Conservation (phyloP, 192 early-diverging fungal species). For the Coemansia asiatica region DNA sequence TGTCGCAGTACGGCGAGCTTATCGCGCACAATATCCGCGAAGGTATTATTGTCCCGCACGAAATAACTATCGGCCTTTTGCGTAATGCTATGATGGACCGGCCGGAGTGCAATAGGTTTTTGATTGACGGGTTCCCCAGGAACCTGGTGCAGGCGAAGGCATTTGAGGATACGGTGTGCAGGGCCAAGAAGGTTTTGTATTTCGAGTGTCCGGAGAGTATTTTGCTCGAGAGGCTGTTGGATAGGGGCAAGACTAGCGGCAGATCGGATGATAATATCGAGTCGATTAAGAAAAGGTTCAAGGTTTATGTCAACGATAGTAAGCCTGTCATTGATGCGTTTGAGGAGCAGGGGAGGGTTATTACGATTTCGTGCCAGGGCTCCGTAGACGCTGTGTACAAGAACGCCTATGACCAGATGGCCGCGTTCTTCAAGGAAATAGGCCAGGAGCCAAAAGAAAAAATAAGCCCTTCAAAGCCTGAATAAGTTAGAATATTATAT, state of each 20-base stretch:
- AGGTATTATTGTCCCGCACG: conserved; percentile 93
- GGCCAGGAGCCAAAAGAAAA: conserved; percentile 17
- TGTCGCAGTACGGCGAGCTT: conserved; percentile 85
- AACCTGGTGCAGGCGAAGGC: conserved; percentile 89
- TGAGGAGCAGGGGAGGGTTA: conserved; percentile 74
- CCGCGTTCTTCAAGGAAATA: conserved; percentile 46
- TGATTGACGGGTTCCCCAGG: conserved; percentile 97
- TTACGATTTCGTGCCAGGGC: conserved; percentile 67
- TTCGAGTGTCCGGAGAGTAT: conserved; percentile 95
- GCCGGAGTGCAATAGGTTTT: conserved; percentile 68
- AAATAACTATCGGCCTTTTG: conserved; percentile 90
- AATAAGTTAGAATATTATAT: no score
- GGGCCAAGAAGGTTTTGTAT: conserved; percentile 77
- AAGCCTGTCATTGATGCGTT: conserved; percentile 91
- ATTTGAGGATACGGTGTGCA: conserved; percentile 85
- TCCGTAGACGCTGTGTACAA: conserved; percentile 69
- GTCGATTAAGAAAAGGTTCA: conserved; percentile 94
- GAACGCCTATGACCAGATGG: conserved; percentile 54
- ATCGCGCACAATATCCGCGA: conserved; percentile 91
- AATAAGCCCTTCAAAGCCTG: not conserved
- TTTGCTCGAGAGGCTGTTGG: conserved; percentile 85
- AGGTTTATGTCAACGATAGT: conserved; percentile 77
- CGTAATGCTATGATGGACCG: conserved; percentile 83
- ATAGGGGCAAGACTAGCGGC: conserved; percentile 93
- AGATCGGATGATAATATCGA: conserved; percentile 94